Conservation (phyloP, 148 eudicot genomes). For the Dysphania ambrosioides region DNA sequence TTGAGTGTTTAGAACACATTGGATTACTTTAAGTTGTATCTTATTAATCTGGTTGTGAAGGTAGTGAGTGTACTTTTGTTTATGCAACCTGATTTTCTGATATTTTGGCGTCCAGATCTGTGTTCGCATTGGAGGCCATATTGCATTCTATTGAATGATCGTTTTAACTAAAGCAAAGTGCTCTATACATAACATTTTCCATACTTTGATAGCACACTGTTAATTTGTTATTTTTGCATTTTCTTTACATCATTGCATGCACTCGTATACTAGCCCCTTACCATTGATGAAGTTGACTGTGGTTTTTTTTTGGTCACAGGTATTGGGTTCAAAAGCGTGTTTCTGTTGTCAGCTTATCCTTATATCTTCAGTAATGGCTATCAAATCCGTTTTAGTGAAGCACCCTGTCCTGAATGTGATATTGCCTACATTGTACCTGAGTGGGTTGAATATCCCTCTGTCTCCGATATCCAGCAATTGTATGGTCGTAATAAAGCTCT, state of each 20-base stretch:
- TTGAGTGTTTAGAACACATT: not conserved
- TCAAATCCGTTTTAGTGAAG: constrained; percentile 55
- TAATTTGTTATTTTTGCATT: too few species aligned
- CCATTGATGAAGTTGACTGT: not conserved
- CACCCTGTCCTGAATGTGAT: constrained; percentile 53
- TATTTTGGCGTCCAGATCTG: not conserved
- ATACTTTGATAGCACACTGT: too few species aligned
- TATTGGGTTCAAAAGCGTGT: constrained; percentile 77
- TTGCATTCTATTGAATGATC: too few species aligned
- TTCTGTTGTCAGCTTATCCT: constrained; percentile 56
- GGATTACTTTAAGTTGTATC: too few species aligned
- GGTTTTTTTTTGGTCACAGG: too few species aligned
- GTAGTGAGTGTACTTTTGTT: not conserved
- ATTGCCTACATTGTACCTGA: constrained; percentile 72
- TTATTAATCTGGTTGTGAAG: not conserved
- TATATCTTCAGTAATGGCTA: constrained; percentile 69
- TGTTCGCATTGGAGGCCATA: too few species aligned
- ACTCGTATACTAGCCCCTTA: not conserved
- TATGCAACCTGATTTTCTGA: not conserved
- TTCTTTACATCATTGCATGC: not conserved
- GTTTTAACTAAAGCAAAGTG: not conserved
- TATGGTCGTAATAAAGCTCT: constrained; percentile 41
- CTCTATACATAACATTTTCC: too few species aligned
- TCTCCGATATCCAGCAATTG: constrained; percentile 41
- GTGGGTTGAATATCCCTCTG: constrained; percentile 61